phyloP scores from a whole-genome alignment of 2,329 filamentous ascomycete genomes.

The Aspergillus eucalypticola region DNA sequence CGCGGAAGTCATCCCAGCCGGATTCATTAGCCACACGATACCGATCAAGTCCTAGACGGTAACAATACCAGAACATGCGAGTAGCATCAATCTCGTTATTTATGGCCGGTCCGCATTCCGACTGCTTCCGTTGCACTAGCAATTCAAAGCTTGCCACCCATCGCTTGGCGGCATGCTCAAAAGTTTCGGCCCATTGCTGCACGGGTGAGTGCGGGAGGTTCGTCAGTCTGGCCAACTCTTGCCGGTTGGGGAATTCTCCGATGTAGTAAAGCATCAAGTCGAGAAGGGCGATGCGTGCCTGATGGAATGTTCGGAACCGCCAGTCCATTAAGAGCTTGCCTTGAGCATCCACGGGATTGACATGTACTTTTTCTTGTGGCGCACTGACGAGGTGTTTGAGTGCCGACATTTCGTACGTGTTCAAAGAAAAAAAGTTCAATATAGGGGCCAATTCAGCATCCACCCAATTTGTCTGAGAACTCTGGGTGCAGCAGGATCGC shows the following conservation, averaged over 20 bases:
- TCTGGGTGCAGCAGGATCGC: background rate
- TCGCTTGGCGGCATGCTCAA: background rate
- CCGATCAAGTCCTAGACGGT: constrained; percentile 7
- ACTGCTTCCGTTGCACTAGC: constrained; percentile 4
- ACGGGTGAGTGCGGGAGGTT: background rate
- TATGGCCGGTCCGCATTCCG: constrained; percentile 11
- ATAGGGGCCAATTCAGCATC: constrained; percentile 22
- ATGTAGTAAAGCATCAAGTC: constrained; percentile 16
- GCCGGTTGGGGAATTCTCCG: constrained; percentile 1
- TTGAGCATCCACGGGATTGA: background rate
- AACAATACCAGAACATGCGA: constrained; percentile 13
- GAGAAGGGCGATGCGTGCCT: constrained; percentile 15
- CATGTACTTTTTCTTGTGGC: background rate
- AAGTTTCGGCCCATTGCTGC: background rate
- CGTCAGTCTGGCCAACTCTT: background rate
- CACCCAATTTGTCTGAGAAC: constrained; percentile 15
- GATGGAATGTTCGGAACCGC: constrained; percentile 14
- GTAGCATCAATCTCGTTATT: constrained; percentile 14
- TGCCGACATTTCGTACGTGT: constrained; percentile 9
- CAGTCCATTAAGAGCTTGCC: constrained; percentile 12
- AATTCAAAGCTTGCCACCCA: constrained; percentile 17
- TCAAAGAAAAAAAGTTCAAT: constrained; percentile 18
- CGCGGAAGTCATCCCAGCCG: constrained; percentile 17
- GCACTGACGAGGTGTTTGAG: background rate
- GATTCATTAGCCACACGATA: constrained; percentile 13